phyloP scores from a whole-genome alignment of 805 yeast species.

The Saturnispora galanensis region DNA sequence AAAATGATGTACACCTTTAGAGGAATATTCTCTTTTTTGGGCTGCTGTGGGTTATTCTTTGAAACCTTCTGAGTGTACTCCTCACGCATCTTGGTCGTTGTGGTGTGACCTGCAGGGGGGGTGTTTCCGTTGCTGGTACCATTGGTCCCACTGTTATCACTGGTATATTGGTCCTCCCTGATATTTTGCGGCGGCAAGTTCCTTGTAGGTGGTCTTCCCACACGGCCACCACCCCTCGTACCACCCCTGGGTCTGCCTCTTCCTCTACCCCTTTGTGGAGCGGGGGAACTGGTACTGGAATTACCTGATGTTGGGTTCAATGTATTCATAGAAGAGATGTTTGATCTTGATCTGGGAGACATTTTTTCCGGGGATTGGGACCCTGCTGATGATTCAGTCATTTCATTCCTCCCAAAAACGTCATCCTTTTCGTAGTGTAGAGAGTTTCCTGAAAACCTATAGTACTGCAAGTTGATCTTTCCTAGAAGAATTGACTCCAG shows the following conservation, averaged over 20 bases:
- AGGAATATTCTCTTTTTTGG: conserved; percentile 14
- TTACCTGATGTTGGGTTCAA: neutral
- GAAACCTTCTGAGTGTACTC: conserved; percentile 26
- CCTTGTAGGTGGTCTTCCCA: neutral
- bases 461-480: conserved; percentile 45
- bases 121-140: neutral
- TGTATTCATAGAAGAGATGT: neutral
- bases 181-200: neutral
- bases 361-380: neutral
- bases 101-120: neutral
- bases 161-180: neutral
- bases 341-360: neutral
- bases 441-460: conserved; percentile 58
- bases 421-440: conserved; percentile 30
- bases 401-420: conserved; percentile 19
- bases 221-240: conserved; percentile 5
- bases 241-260: conserved; percentile 6
- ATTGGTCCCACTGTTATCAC: neutral
- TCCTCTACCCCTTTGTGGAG: conserved; percentile 2
- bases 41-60: conserved; percentile 22
- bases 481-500: conserved; percentile 76
- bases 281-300: neutral
- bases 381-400: neutral
- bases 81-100: conserved; percentile 15
- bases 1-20: conserved; percentile 32